Evolutionary conservation across 2,329 filamentous ascomycete species (phyloP), one percentile per base, ranked within the genome.

Genomic region (Microthyrium microscopicum): DNA sequence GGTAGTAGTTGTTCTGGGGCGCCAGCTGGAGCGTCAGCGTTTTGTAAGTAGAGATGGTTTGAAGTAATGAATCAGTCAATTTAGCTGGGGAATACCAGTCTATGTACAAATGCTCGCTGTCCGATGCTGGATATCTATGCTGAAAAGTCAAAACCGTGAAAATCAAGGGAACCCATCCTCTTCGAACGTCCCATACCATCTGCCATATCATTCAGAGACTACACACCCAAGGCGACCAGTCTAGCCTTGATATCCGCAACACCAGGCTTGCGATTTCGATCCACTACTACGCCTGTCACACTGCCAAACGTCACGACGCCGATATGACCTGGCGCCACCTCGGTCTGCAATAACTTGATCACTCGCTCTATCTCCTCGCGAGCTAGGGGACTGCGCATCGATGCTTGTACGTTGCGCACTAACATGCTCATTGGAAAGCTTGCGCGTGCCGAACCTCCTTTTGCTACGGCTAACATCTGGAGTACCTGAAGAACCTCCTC

Each of bases 401-500:
- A 61, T 32, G 54, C 51, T 39, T 59, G 61, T 12, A 64, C 37
- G 13, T 55, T 50, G 42, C 60, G 57, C 4, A 58, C 39, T 11
- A 63, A 42, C 1, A 54, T 48, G 3, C 48, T 46, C 42, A 61
- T 55, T 16, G 56, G 58, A 42, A 64, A 58, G n/a, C 54, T 60
- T 24, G 52, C 53, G 18, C 60, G 52, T 21, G 11, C 38, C 11
- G 34, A 34, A 4, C 29, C 15, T 12, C 34, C 39, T 20, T 38
- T 31, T 13, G 30, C 43, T 3, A 52, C 54, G 9, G 53, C 54
- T 6, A 64, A 49, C 4, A 63, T 45, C 1, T 54, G 53, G 3
- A 65, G 46, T 2, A 62, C 52, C 3, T 52, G 48, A 0, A 60
- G 45, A 7, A 64, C 51, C 24, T 64, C 61, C 38, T 60, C 55